These are phyloP conservation scores for Tetracentron sinense DNA, from an alignment of 164 flowering plant genomes.

Conservation along the genomic window DNA sequence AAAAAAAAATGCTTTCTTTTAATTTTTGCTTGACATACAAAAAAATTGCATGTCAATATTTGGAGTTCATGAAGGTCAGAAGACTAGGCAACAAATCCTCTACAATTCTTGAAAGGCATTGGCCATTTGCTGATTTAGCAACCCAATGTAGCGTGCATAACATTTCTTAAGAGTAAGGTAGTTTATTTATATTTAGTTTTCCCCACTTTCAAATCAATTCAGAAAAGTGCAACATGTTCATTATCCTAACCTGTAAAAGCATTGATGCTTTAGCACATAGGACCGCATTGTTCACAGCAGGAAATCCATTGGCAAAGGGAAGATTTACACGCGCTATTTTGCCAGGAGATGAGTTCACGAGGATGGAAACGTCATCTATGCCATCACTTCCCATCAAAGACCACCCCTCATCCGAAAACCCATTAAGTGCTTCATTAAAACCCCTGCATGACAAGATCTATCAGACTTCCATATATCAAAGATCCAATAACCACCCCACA, in stretches of 20 bases:
- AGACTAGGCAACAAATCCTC: too few relatives aligned
- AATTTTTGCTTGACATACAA: too few relatives aligned
- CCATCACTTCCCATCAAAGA: conserved; percentile 66
- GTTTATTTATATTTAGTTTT: neutral
- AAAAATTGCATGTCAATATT: too few relatives aligned
- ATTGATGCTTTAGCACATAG: conserved; percentile 80
- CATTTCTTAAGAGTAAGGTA: too few relatives aligned
- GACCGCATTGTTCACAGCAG: conserved; percentile 44
- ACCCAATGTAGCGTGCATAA: too few relatives aligned
- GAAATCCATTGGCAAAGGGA: conserved; percentile 44
- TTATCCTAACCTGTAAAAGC: conserved; percentile 51
- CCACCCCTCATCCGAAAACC: conserved; percentile 73
- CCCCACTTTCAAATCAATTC: too few relatives aligned
- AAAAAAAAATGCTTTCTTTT: too few relatives aligned
- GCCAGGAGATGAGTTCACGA: conserved; percentile 53
- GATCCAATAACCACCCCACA: too few relatives aligned
- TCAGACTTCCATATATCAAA: conserved; percentile 2
- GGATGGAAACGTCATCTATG: conserved; percentile 65
- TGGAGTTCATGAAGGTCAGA: too few relatives aligned
- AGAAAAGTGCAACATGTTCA: neutral
- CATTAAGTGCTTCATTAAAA: conserved; percentile 74
- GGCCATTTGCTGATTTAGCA: too few relatives aligned
- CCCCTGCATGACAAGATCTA: conserved; percentile 39
- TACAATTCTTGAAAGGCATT: too few relatives aligned
- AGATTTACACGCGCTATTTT: conserved; percentile 47